phyloP scores from a whole-genome alignment of 495 filamentous ascomycete genomes.

The Hamigera avellanea region DNA sequence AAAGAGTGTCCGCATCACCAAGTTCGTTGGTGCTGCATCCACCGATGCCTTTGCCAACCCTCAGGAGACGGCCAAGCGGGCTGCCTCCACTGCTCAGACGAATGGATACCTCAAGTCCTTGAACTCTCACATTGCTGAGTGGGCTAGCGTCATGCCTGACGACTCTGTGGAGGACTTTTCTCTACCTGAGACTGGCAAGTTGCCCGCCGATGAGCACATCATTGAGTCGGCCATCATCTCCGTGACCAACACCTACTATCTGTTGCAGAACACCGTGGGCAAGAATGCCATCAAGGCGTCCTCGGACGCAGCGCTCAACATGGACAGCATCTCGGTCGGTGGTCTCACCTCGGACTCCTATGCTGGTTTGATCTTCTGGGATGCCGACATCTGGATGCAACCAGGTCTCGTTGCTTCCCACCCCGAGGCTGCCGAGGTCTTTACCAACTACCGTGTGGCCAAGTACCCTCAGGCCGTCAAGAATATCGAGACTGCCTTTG shows the following conservation, averaged over 20 bases:
- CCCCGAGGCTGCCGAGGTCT: conserved; percentile 43
- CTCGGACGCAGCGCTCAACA: conserved; percentile 31
- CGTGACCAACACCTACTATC: conserved; percentile 55
- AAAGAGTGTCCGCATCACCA: conserved; percentile 38
- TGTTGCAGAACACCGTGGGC: conserved; percentile 56
- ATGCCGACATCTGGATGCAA: conserved; percentile 59
- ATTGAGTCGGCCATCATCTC: conserved; percentile 51
- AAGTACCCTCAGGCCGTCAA: conserved; percentile 39
- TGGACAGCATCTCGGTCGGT: conserved; percentile 48
- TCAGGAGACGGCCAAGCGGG: conserved; percentile 34
- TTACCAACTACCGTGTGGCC: conserved; percentile 46
- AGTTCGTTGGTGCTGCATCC: conserved; percentile 51
- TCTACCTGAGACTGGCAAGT: conserved; percentile 41
- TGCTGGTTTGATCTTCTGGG: conserved; percentile 53
- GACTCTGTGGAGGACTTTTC: conserved; percentile 52
- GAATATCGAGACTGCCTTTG: conserved; percentile 34
- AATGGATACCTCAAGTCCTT: conserved; percentile 39
- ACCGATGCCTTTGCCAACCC: conserved; percentile 48
- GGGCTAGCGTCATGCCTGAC: conserved; percentile 39
- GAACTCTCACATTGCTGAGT: conserved; percentile 39
- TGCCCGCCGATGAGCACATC: conserved; percentile 49
- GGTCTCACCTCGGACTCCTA: conserved; percentile 53
- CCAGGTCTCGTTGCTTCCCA: conserved; percentile 48
- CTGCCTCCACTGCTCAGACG: conserved; percentile 25
- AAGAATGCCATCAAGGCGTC: conserved; percentile 34